Evolutionary conservation across 2,329 filamentous ascomycete species (phyloP).

Genomic region (Colletotrichum orbiculare): DNA sequence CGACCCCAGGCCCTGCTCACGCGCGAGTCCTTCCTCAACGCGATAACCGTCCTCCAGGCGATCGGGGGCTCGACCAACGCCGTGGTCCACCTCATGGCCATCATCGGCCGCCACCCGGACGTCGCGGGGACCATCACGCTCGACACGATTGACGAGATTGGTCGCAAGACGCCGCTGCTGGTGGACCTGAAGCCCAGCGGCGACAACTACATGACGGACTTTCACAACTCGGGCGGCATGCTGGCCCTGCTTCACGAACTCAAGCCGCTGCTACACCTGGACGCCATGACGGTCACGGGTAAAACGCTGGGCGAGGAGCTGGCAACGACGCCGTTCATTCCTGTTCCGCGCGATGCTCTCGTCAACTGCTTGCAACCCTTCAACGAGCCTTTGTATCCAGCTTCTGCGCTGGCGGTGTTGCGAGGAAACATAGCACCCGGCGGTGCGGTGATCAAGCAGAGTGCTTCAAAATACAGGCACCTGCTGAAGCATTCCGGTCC

Average conservation of each 20-base stretch:
- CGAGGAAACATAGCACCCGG: conserved; percentile 85
- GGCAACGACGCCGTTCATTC: conserved; percentile 72
- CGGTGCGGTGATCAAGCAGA: conserved; percentile 91
- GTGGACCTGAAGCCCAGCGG: conserved; percentile 89
- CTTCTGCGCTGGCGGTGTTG: conserved; percentile 85
- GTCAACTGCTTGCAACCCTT: conserved; percentile 73
- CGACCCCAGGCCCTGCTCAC: conserved; percentile 77
- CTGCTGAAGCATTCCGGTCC: conserved; percentile 58
- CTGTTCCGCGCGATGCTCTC: conserved; percentile 46
- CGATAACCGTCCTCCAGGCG: conserved; percentile 86
- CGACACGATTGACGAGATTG: conserved; percentile 82
- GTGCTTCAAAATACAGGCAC: conserved; percentile 79
- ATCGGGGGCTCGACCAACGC: conserved; percentile 88
- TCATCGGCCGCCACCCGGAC: conserved; percentile 77
- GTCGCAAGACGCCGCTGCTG: conserved; percentile 81
- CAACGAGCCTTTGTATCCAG: conserved; percentile 71
- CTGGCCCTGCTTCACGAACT: conserved; percentile 83
- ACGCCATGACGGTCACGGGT: conserved; percentile 84
- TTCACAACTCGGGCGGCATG: conserved; percentile 90
- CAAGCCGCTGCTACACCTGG: conserved; percentile 79
- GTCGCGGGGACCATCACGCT: conserved; percentile 74
- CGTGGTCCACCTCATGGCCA: conserved; percentile 87
- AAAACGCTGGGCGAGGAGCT: conserved; percentile 85
- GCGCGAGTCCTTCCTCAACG: conserved; percentile 83
- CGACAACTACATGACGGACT: conserved; percentile 88